A percentile compares a stretch with the other conserved stretches of the same genome.
These are phyloP conservation scores for Euphrasia arctica DNA, from an alignment of 305 asterid species.

Conservation along the genomic window DNA sequence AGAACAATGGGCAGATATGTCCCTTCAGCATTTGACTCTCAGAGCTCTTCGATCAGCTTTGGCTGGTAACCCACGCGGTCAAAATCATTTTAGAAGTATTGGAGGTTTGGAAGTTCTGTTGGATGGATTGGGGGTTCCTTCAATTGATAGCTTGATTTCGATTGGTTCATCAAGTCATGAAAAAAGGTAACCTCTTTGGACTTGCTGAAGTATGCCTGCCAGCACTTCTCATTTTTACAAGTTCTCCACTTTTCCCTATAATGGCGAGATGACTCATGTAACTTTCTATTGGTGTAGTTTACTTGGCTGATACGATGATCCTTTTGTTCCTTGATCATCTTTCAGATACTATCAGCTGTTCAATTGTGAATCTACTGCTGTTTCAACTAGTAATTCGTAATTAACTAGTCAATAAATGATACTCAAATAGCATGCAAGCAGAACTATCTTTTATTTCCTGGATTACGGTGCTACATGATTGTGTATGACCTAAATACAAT, in stretches of 20 bases:
- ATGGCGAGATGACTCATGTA: constrained; percentile 17
- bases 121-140: constrained; percentile 90
- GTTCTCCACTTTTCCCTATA: constrained; percentile 5
- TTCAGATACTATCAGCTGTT: constrained; percentile 3
- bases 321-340: constrained; percentile 14
- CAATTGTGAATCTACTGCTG: background rate
- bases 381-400: constrained; percentile 19
- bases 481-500: constrained; percentile 1
- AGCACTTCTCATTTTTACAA: constrained; percentile 16
- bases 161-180: constrained; percentile 44
- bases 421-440: background rate
- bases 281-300: constrained; percentile 13
- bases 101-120: constrained; percentile 97
- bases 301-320: constrained; percentile 10
- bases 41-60: constrained; percentile 85
- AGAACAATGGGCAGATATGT: constrained; percentile 78
- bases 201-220: constrained; percentile 28
- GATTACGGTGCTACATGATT: constrained; percentile 11
- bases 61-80: constrained; percentile 91
- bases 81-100: constrained; percentile 97
- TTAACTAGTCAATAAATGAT: background rate
- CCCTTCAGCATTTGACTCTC: constrained; percentile 75
- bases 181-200: constrained; percentile 44
- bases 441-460: background rate
- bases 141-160: constrained; percentile 50